These are phyloP conservation scores for Gossypium mustelinum DNA, from an alignment of 345 rosid genomes.

Conservation along the genomic window DNA sequence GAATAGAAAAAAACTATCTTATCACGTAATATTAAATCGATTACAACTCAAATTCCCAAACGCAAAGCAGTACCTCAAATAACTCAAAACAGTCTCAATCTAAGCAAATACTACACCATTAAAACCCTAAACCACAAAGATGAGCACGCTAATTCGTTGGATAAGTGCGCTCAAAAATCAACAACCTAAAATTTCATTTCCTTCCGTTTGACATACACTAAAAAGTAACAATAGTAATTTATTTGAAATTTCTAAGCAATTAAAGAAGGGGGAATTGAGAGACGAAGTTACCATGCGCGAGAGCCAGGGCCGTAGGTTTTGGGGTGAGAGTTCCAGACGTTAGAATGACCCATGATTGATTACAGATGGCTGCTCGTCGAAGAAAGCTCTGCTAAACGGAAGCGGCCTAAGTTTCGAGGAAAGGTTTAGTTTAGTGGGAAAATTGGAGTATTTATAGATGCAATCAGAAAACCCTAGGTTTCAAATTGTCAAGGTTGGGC, in stretches of 20 bases:
- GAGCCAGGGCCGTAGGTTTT: constrained; percentile 52
- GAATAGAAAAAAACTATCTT: too few relatives aligned
- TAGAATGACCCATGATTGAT: constrained; percentile 44
- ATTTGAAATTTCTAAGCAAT: not conserved
- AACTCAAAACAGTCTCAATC: not conserved
- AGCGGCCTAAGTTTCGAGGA: not conserved
- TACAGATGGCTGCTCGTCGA: not conserved
- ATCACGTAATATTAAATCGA: too few relatives aligned
- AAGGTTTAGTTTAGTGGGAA: too few relatives aligned
- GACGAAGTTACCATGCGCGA: constrained; percentile 36
- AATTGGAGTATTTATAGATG: not conserved
- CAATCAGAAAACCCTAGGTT: not conserved
- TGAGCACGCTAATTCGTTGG: not conserved
- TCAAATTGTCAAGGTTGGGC: not conserved
- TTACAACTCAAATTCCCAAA: not conserved
- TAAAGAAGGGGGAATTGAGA: not conserved
- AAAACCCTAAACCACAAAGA: not conserved
- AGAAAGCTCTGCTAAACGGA: not conserved
- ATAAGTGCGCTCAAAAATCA: not conserved
- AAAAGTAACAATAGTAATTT: not conserved
- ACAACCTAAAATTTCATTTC: too few relatives aligned
- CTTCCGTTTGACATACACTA: not conserved
- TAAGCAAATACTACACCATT: not conserved
- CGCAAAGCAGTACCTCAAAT: not conserved
- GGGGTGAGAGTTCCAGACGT: constrained; percentile 55